A percentile compares a stretch with the other conserved stretches of the same genome.
Conservation (phyloP, 805 yeast genomes). For the Ogataea pilisensis region DNA sequence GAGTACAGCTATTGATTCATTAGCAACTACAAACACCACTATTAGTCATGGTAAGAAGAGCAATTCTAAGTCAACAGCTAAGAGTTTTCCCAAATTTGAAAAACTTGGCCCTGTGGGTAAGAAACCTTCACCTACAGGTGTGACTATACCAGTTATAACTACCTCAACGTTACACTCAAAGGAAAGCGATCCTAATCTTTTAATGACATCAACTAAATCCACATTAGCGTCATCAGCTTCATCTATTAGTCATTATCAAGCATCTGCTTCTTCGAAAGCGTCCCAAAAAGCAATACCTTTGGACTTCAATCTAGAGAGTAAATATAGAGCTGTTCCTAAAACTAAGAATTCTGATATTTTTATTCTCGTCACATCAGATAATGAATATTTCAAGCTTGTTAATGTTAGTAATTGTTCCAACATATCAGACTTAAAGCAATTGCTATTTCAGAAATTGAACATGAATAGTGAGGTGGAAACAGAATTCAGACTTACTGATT, state of each 20-base stretch:
- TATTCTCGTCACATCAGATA: slow-evolving; percentile 64
- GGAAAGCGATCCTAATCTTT: slow-evolving; percentile 4
- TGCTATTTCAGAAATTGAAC: slow-evolving; percentile 36
- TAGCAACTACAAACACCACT: slow-evolving; percentile 1
- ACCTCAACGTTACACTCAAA: slow-evolving; percentile 23
- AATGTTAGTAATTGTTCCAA: slow-evolving; percentile 31
- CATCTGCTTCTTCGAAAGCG: neutral
- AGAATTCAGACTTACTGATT: slow-evolving; percentile 63
- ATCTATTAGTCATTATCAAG: neutral
- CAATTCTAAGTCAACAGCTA: slow-evolving; percentile 6
- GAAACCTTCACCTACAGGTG: slow-evolving; percentile 31
- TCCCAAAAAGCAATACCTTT: slow-evolving; percentile 1
- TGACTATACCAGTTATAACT: slow-evolving; percentile 31
- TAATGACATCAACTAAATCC: slow-evolving; percentile 6
- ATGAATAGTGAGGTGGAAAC: slow-evolving; percentile 12
- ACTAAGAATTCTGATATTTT: slow-evolving; percentile 30
- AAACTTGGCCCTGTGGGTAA: slow-evolving; percentile 34
- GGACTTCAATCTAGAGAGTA: slow-evolving; percentile 27
- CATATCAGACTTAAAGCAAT: slow-evolving; percentile 36
- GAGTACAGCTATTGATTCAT: neutral
- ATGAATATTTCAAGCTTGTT: slow-evolving; percentile 48
- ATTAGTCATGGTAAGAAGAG: slow-evolving; percentile 3
- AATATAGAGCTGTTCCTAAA: slow-evolving; percentile 36
- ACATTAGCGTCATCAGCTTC: slow-evolving; percentile 1
- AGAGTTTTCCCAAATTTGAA: slow-evolving; percentile 24